Base-by-base conservation (phyloP, 495 filamentous ascomycete genomes). In the Hypoxylon rickii region DNA sequence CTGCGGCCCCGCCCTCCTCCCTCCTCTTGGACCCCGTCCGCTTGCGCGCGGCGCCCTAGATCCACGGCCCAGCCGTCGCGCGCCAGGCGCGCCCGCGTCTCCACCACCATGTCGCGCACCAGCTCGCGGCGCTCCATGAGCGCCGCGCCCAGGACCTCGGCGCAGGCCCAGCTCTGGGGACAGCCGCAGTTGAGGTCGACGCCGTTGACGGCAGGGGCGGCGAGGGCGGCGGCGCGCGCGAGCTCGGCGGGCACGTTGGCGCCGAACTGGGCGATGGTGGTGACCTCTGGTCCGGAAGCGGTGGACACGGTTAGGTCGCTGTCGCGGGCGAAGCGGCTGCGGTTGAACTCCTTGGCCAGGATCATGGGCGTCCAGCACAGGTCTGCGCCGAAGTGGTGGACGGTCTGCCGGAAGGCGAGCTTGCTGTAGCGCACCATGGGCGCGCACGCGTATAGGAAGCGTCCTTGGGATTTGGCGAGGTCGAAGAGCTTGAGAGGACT, bases 341-440 rank as follows among this genome's bases (percentile, higher is more conserved):
- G 73, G 63, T 85, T 84, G 65, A 87, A 88, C 68, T 88, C 85
- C 62, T 87, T 87, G 36, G 85, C 84, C 22, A 88, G 71, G 56
- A 87, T 83, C 85, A 88, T 88, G 32, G 85, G 85, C 5, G 85
- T 87, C 75, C 85, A 87, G 54, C 79, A 80, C 15, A 88, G 65
- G 62, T 87, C 85, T 12, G 82, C 79, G 26, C 77, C 77, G 64
- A 84, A 86, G 21, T 79, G 69, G 33, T 78, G 72, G 2, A 82
- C 77, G 0, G 85, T 82, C 42, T 83, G 76, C 39, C 85, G 78
- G 61, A 88, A 87, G 51, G 85, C 84, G 5, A 88, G 75, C 76
- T 82, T 82, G 73, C 76, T 77, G 66, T 84, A 86, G 52, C 85
- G 74, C 39, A 88, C 85, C 85, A 88, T 88, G n/a, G 85, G 85